Base-by-base conservation (phyloP, 345 rosid genomes). In the Eucalyptus cloeziana region DNA sequence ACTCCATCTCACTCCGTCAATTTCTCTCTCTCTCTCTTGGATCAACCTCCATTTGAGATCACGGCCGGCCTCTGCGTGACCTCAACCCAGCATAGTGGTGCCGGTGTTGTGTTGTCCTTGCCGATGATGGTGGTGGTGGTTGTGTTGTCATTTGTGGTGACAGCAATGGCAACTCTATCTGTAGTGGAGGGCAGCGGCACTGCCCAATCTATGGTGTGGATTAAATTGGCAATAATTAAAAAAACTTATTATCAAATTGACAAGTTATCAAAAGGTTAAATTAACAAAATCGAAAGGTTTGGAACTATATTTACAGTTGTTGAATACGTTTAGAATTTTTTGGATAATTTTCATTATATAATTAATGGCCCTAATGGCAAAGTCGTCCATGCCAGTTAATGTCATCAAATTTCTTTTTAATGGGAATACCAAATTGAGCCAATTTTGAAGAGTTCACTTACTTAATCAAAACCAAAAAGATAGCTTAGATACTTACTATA, bases 401-500 rank as follows among this genome's bases (percentile, higher is more conserved):
- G 31, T 3, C 69, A 13, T 62, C 69, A 13, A 62, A 5, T 62
- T 27, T 56, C 0, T 62, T 62, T 30, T 62, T 27, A 62, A 62
- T 30, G 69, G 33, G 6, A 62, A 30, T 62, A 30, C 33, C 31
- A 64, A 64, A n/a, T 64, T n/a, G 21, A 14, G 40, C 3, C 37
- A 33, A 1, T 67, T 31, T 67, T 8, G 22, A 67, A 67, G 7
- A 67, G 79, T 67, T 67, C 24, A 64, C 37, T 14, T 64, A n/a
- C 5, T 64, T n/a, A 31, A 67, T 67, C 2, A 10, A 69, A 69
- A 69, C 10, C 3, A 69, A 69, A 69, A 31, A 31, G 9, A 67
- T 3, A 31, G 3, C 6, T 69, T 5, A 1, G 7, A 5, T 69
- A 8, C 43, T n/a, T n/a, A 14, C 10, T 0, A 14, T 30, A 0